phyloP scores from a whole-genome alignment of 2,329 filamentous ascomycete species.

The Aquanectria penicillioides region DNA sequence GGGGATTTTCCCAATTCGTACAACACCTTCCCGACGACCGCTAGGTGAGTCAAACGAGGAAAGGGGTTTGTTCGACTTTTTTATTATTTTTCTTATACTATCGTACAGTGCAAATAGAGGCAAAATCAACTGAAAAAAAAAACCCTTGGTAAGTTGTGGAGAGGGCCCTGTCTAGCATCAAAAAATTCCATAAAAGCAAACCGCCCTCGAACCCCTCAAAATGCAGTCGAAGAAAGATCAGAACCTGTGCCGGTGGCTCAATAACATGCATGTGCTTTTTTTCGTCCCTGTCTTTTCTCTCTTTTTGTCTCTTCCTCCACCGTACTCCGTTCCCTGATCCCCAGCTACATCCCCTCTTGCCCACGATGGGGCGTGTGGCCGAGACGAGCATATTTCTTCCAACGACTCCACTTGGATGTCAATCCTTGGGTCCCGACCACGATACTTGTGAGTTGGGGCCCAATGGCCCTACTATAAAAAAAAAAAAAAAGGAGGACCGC shows the following conservation, averaged over 20 bases:
- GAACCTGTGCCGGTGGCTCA: constrained; percentile 29
- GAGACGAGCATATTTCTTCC: background rate
- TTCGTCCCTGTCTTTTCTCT: constrained; percentile 32
- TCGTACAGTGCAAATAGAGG: constrained; percentile 35
- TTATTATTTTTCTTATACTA: constrained; percentile 37
- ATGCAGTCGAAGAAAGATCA: constrained; percentile 39
- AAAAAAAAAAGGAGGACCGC: constrained; percentile 4
- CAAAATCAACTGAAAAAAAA: constrained; percentile 12
- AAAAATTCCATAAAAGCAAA: constrained; percentile 32
- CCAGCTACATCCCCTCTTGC: background rate
- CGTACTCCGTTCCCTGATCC: background rate
- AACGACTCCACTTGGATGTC: background rate
- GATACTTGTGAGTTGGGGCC: background rate
- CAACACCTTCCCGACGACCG: background rate
- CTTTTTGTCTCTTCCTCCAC: constrained; percentile 15
- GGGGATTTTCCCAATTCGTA: too few species aligned
- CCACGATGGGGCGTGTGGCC: background rate
- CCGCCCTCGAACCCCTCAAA: constrained; percentile 40
- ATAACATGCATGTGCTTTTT: constrained; percentile 41
- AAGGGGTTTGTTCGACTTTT: constrained; percentile 26
- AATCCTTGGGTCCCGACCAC: constrained; percentile 1
- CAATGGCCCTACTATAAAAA: constrained; percentile 15
- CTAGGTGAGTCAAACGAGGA: background rate
- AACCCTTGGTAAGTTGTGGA: constrained; percentile 23
- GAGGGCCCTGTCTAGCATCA: constrained; percentile 38